phyloP scores from a whole-genome alignment of 257 asterid species.

The Cynanchum wilfordii region DNA sequence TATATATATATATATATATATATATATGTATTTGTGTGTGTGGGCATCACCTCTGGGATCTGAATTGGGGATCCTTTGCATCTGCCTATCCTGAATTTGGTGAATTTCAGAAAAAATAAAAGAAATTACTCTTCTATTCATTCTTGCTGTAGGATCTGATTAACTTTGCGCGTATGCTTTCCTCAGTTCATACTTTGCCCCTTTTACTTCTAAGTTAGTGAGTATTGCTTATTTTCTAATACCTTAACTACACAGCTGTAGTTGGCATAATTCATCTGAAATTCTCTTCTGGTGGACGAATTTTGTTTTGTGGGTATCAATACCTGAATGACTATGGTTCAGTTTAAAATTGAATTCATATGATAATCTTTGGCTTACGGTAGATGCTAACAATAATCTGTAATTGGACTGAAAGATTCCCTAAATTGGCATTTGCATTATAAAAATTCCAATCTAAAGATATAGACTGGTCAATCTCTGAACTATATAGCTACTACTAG shows the following conservation, averaged over 20 bases:
- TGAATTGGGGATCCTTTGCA: not conserved
- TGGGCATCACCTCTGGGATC: not conserved
- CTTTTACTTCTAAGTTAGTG: too few relatives aligned
- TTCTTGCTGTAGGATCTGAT: conserved; percentile 1
- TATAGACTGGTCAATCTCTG: not conserved
- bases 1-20: not conserved
- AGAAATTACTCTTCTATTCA: not conserved
- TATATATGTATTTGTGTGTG: not conserved
- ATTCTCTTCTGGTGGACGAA: not conserved
- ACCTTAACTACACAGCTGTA: not conserved
- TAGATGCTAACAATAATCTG: not conserved
- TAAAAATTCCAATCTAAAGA: not conserved
- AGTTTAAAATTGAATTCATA: not conserved
- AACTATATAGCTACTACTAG: not conserved
- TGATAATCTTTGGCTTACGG: not conserved
- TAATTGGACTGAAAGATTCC: not conserved
- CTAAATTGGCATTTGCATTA: not conserved
- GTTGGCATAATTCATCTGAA: not conserved
- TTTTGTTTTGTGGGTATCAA: not conserved
- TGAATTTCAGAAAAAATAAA: not conserved
- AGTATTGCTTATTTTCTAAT: too few relatives aligned
- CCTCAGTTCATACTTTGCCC: too few relatives aligned
- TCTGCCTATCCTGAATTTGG: not conserved
- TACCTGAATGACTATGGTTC: not conserved
- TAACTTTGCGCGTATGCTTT: not conserved